phyloP scores from a whole-genome alignment of 805 yeast genomes.

The Wickerhamomyces strasburgensis region DNA sequence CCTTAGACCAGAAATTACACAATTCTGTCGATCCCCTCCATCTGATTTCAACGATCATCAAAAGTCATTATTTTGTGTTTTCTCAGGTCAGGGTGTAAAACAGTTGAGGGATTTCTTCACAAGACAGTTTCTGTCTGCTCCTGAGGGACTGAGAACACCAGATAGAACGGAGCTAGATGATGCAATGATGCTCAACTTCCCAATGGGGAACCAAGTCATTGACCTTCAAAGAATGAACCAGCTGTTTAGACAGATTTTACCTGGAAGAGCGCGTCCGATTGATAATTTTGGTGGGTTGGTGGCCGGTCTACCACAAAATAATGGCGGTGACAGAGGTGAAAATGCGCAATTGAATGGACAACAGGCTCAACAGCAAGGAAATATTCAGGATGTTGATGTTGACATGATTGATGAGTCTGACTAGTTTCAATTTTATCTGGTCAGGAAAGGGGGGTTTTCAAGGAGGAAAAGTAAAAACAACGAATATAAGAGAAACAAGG shows the following conservation, averaged over 20 bases:
- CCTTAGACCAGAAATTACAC: slow-evolving; percentile 76
- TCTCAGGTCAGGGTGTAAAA: slow-evolving; percentile 84
- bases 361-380: not conserved
- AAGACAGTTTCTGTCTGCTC: slow-evolving; percentile 11
- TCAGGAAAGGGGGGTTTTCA: not conserved
- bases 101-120: slow-evolving; percentile 68
- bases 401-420: slow-evolving; percentile 5
- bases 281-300: not conserved
- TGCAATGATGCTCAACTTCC: not conserved
- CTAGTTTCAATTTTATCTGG: not conserved
- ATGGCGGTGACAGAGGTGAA: not conserved
- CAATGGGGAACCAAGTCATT: not conserved
- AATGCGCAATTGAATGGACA: not conserved
- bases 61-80: slow-evolving; percentile 83
- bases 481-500: not conserved
- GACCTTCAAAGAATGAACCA: not conserved
- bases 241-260: not conserved
- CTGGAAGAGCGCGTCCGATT: not conserved
- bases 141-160: not conserved
- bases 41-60: slow-evolving; percentile 86
- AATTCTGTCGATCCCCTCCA: slow-evolving; percentile 89
- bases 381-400: slow-evolving; percentile 3
- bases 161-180: not conserved
- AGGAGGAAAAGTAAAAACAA: not conserved
- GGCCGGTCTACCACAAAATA: not conserved